Evolutionary conservation across 768 basidiomycete species (phyloP), one percentile per base, ranked within the genome.

Genomic region (Amanita brunnescens): DNA sequence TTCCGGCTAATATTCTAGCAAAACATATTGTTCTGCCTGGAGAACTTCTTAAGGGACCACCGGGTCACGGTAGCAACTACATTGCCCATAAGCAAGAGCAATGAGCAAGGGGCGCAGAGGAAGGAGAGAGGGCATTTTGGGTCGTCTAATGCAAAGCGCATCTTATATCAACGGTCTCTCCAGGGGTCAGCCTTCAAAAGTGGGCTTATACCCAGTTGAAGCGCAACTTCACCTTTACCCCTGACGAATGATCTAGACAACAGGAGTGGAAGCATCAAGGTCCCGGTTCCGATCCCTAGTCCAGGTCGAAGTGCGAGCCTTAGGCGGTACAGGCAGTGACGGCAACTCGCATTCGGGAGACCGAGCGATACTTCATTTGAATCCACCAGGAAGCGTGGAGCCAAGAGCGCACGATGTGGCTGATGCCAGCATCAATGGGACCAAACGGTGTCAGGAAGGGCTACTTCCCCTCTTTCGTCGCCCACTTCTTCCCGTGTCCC

Each of bases 11-110:
- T 38, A 51, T 61, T 41, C 47, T 71, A 1, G 64, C 57, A 1
- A 71, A 74, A 50, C 76, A 77, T 54, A 84, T 83, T 59, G 61
- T 84, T 14, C 64, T 79, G 1, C 83, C 81, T 0, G 69, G 67
- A 14, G 79, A 84, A 57, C 67, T 84, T 26, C 14, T 30, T n/a
- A 66, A 39, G 61, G 78, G 20, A n/a, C 21, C 39, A 40, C n/a
- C n/a, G n/a, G 21, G 39, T 5, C 8, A n/a, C n/a, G 26, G 3
- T 29, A 3, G 7, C 26, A 7, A 21, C n/a, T 14, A 16, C n/a
- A 26, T 29, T 6, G 24, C 14, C 24, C 7, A 6, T n/a, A 9
- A 20, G 49, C 13, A 21, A 24, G 21, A 21, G 29, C 13, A 14
- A 14, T n/a, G 18, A 18, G 9, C 4, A 1, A 6, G 10, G 26